A percentile compares a stretch with the other conserved stretches of the same genome.
Conservation (phyloP, 1,284 basidiomycete genomes). For the Puccinia brachypodii region DNA sequence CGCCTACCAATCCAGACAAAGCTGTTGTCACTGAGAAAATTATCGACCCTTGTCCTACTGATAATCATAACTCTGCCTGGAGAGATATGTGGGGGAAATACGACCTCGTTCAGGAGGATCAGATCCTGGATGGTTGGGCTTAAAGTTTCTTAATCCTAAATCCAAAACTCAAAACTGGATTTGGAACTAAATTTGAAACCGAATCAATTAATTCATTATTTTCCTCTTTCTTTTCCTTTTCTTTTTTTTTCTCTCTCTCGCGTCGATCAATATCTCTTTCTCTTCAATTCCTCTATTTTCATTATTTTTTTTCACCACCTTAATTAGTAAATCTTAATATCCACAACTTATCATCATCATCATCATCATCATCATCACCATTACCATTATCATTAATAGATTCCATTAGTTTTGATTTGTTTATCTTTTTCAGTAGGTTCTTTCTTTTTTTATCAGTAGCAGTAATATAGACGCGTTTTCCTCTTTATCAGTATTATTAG, state of each 20-base stretch:
- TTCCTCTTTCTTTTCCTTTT: no score
- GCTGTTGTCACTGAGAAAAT: slow-evolving; percentile 27
- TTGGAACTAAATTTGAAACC: no score
- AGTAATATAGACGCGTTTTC: background rate
- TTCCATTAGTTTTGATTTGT: background rate
- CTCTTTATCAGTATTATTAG: background rate
- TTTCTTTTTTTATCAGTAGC: background rate
- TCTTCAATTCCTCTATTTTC: background rate
- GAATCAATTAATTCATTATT: no score
- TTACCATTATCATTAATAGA: no score
- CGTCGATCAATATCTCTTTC: no score
- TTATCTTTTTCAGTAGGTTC: background rate
- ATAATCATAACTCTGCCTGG: background rate
- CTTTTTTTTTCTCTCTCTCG: no score
- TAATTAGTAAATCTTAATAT: background rate
- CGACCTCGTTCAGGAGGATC: background rate
- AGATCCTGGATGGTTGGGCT: slow-evolving; percentile 39
- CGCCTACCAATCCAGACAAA: background rate
- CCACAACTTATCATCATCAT: background rate
- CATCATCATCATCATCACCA: no score
- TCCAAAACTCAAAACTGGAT: background rate
- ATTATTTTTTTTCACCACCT: no score
- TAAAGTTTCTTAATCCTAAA: background rate
- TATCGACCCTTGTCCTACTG: background rate
- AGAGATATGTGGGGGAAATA: slow-evolving; percentile 18